Evolutionary conservation across 768 basidiomycete species (phyloP).

Genomic region (Dacryopinax spathularia): DNA sequence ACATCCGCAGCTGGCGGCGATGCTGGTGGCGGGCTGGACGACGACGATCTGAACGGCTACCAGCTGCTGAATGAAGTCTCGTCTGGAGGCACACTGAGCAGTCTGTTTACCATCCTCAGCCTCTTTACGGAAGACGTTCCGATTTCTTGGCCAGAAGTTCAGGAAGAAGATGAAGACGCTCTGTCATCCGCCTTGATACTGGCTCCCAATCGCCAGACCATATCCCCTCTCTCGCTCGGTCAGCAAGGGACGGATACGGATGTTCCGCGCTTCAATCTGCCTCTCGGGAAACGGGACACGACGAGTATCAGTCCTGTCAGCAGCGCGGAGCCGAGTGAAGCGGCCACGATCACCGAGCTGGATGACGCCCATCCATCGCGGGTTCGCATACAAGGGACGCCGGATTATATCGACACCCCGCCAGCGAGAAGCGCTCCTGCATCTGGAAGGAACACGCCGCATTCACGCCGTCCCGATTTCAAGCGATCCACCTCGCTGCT

Average conservation of each 20-base stretch:
- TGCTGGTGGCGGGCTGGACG: slow-evolving; percentile 52
- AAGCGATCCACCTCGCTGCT: neutral
- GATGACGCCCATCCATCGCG: neutral
- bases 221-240: slow-evolving; percentile 4
- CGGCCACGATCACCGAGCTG: neutral
- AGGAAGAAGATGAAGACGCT: slow-evolving; percentile 32
- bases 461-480: neutral
- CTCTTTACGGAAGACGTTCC: slow-evolving; percentile 92
- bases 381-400: neutral
- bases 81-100: slow-evolving; percentile 87
- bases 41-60: slow-evolving; percentile 86
- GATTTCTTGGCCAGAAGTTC: slow-evolving; percentile 54
- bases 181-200: neutral
- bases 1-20: slow-evolving; percentile 24
- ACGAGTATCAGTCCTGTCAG: neutral
- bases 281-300: neutral
- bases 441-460: neutral
- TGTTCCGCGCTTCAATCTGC: neutral
- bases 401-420: neutral
- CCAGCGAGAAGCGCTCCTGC: neutral
- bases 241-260: slow-evolving; percentile 7
- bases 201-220: neutral
- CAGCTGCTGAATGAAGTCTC: slow-evolving; percentile 93
- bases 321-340: neutral
- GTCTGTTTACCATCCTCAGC: slow-evolving; percentile 89